phyloP scores from a whole-genome alignment of 768 basidiomycete species.

The Floccularia luteovirens region DNA sequence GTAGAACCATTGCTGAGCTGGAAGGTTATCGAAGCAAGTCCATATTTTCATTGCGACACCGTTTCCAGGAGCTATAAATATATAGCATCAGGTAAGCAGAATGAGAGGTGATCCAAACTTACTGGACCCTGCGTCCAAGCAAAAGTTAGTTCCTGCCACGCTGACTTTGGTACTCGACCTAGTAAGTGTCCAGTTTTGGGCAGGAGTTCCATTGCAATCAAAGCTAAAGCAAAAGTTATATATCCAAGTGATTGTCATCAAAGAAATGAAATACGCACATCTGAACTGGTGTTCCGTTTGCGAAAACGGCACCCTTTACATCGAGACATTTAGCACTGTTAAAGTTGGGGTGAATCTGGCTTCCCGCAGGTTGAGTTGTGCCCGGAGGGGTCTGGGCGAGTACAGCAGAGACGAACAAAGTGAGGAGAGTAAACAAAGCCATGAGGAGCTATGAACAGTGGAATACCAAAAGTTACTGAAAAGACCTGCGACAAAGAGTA shows the following conservation, averaged over 20 bases:
- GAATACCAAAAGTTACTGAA: too few species aligned
- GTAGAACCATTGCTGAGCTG: slow-evolving; percentile 17
- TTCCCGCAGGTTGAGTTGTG: slow-evolving; percentile 1
- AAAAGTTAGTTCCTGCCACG: slow-evolving; percentile 14
- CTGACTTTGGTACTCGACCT: slow-evolving; percentile 15
- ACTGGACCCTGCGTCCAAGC: slow-evolving; percentile 20
- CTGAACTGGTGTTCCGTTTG: slow-evolving; percentile 21
- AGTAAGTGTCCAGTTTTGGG: slow-evolving; percentile 18
- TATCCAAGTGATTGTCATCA: neutral
- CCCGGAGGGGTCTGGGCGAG: neutral
- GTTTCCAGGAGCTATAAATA: slow-evolving; percentile 11
- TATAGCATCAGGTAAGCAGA: neutral
- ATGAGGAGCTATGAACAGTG: too few species aligned
- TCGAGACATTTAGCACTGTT: slow-evolving; percentile 20
- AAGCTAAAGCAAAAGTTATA: slow-evolving; percentile 9
- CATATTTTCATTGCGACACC: slow-evolving; percentile 16
- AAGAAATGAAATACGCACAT: slow-evolving; percentile 11
- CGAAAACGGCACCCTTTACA: slow-evolving; percentile 14
- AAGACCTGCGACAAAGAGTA: too few species aligned
- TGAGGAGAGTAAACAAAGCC: too few species aligned
- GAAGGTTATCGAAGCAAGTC: slow-evolving; percentile 12
- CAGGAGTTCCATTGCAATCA: slow-evolving; percentile 19
- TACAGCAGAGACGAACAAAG: too few species aligned
- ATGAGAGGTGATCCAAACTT: slow-evolving; percentile 4
- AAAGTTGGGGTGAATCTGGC: slow-evolving; percentile 16